phyloP scores from a whole-genome alignment of 257 asterid species.

The Solanum gracilifrons region DNA sequence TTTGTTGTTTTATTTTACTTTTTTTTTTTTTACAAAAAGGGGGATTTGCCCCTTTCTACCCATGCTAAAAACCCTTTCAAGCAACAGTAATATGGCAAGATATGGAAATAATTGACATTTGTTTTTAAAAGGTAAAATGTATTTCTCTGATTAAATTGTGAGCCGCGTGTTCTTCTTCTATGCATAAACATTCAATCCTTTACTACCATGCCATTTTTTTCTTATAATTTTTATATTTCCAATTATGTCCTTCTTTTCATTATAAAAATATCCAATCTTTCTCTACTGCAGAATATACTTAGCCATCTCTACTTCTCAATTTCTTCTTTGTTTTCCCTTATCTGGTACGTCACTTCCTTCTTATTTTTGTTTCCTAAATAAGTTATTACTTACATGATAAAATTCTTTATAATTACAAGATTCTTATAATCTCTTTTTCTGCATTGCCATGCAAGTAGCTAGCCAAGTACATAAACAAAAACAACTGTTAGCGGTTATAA shows the following conservation, averaged over 20 bases:
- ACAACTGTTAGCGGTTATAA: not conserved
- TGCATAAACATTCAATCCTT: conserved; percentile 19
- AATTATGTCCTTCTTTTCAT: not conserved
- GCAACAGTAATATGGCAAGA: not conserved
- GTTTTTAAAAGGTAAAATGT: not conserved
- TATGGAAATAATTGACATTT: not conserved
- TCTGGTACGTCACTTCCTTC: not conserved
- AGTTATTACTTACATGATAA: not conserved
- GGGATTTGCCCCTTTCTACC: not conserved
- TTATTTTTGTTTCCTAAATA: not conserved
- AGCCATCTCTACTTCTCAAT: not conserved
- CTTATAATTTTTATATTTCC: not conserved
- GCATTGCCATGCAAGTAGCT: not conserved
- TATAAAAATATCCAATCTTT: conserved; percentile 21
- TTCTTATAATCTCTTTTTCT: not conserved
- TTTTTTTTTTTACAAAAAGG: not conserved
- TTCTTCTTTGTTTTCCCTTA: not conserved
- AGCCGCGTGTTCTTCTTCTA: conserved; percentile 38
- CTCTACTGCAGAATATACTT: conserved; percentile 9
- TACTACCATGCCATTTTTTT: not conserved
- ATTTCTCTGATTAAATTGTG: conserved; percentile 16
- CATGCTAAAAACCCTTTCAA: not conserved
- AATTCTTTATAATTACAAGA: not conserved
- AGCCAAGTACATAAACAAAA: not conserved
- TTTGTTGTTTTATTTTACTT: not conserved